phyloP scores from a whole-genome alignment of 2,329 filamentous ascomycete genomes.

The Pseudocercospora vitis region DNA sequence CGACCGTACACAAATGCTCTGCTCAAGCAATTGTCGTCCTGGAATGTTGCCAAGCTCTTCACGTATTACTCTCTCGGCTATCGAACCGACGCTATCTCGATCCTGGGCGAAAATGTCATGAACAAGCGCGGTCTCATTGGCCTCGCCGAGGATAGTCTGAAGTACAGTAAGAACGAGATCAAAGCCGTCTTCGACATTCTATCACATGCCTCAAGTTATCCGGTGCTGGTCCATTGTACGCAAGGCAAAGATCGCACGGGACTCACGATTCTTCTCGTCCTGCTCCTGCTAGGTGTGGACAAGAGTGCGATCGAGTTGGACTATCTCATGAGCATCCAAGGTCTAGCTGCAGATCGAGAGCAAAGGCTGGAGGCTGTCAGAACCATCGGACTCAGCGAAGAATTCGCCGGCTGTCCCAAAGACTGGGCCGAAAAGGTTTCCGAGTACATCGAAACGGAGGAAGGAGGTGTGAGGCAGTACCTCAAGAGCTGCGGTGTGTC shows the following conservation, averaged over 20 bases:
- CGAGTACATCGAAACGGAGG: conserved; percentile 58
- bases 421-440: conserved; percentile 63
- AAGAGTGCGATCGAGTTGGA: conserved; percentile 65
- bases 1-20: conserved; percentile 67
- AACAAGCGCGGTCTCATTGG: conserved; percentile 68
- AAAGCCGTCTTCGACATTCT: conserved; percentile 54
- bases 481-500: conserved; percentile 60
- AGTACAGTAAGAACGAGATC: conserved; percentile 65
- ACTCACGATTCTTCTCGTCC: conserved; percentile 64
- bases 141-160: conserved; percentile 67
- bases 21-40: conserved; percentile 67
- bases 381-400: conserved; percentile 69
- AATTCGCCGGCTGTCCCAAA: conserved; percentile 66
- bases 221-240: conserved; percentile 76
- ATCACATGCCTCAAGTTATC: conserved; percentile 54
- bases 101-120: conserved; percentile 72
- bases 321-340: conserved; percentile 65
- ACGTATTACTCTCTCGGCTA: conserved; percentile 65
- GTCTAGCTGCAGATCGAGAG: conserved; percentile 62
- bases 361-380: conserved; percentile 66
- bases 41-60: conserved; percentile 63
- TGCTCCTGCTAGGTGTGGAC: conserved; percentile 63
- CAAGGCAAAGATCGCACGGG: conserved; percentile 87
- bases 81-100: conserved; percentile 65
- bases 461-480: conserved; percentile 68